Conservation (phyloP, 2,329 filamentous ascomycete species). For the Pseudogymnoascus sp. region DNA sequence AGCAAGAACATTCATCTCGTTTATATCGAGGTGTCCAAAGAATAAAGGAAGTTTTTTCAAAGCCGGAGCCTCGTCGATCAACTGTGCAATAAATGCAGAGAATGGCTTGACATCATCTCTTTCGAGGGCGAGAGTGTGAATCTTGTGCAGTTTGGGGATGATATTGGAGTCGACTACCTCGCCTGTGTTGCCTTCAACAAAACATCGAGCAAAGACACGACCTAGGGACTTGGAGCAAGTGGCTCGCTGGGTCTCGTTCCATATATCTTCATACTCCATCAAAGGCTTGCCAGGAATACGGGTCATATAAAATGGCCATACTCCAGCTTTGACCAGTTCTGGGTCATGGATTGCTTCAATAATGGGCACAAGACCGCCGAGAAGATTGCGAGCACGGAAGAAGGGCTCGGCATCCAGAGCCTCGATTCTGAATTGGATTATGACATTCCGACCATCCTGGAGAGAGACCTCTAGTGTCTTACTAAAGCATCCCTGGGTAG, state of each 20-base stretch:
- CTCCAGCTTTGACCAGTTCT: conserved; percentile 14
- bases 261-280: conserved; percentile 7
- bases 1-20: conserved; percentile 5
- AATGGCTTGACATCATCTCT: not conserved
- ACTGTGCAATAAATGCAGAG: not conserved
- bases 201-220: not conserved
- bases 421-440: conserved; percentile 20
- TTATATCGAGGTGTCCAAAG: not conserved
- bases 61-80: not conserved
- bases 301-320: conserved; percentile 20
- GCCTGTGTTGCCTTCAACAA: not conserved
- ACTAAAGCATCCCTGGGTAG: conserved; percentile 20
- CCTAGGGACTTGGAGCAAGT: not conserved
- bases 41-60: not conserved
- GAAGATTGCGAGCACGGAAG: conserved; percentile 13
- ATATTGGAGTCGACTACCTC: not conserved
- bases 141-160: not conserved
- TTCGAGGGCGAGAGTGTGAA: not conserved
- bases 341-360: conserved; percentile 14
- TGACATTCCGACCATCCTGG: conserved; percentile 12
- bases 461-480: conserved; percentile 19
- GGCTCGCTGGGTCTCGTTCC: not conserved
- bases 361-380: conserved; percentile 18
- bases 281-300: conserved; percentile 17
- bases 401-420: conserved; percentile 17